Percentiles rank a stretch among this genome's conserved stretches.
phyloP scores from a whole-genome alignment of 2,329 filamentous ascomycete genomes.

The Clonostachys rosea region DNA sequence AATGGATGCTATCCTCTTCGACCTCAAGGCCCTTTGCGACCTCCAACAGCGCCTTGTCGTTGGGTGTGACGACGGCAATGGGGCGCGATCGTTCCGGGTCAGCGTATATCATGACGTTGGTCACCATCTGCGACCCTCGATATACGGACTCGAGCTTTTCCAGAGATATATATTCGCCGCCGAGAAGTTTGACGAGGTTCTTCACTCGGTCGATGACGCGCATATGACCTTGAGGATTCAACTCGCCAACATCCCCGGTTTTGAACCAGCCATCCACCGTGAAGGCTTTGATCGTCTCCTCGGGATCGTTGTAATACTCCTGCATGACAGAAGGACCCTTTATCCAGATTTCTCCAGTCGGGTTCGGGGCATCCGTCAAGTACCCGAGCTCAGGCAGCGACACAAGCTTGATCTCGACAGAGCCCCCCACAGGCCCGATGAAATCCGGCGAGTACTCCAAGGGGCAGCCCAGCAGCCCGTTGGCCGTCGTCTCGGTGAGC shows the following conservation, averaged over 20 bases:
- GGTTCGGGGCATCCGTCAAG: slow-evolving; percentile 64
- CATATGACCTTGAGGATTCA: slow-evolving; percentile 66
- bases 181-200: neutral
- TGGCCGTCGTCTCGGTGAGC: slow-evolving; percentile 86
- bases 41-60: slow-evolving; percentile 57
- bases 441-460: slow-evolving; percentile 75
- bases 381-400: slow-evolving; percentile 89
- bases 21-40: slow-evolving; percentile 59
- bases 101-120: slow-evolving; percentile 84
- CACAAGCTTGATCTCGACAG: slow-evolving; percentile 86
- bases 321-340: slow-evolving; percentile 70
- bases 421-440: slow-evolving; percentile 73
- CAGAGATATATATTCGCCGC: slow-evolving; percentile 71
- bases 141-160: slow-evolving; percentile 95
- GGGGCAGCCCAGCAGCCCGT: slow-evolving; percentile 78
- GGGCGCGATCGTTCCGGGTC: slow-evolving; percentile 71
- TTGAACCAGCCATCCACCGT: slow-evolving; percentile 83
- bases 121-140: slow-evolving; percentile 71
- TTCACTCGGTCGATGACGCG: slow-evolving; percentile 14
- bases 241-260: slow-evolving; percentile 82
- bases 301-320: slow-evolving; percentile 79
- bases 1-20: slow-evolving; percentile 62
- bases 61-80: slow-evolving; percentile 72
- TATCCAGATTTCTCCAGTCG: slow-evolving; percentile 91
- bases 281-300: slow-evolving; percentile 76